A percentile compares a stretch with the other conserved stretches of the same genome.
phyloP scores from a whole-genome alignment of 2,329 filamentous ascomycete species.

The Sclerotinia sclerotiorum region DNA sequence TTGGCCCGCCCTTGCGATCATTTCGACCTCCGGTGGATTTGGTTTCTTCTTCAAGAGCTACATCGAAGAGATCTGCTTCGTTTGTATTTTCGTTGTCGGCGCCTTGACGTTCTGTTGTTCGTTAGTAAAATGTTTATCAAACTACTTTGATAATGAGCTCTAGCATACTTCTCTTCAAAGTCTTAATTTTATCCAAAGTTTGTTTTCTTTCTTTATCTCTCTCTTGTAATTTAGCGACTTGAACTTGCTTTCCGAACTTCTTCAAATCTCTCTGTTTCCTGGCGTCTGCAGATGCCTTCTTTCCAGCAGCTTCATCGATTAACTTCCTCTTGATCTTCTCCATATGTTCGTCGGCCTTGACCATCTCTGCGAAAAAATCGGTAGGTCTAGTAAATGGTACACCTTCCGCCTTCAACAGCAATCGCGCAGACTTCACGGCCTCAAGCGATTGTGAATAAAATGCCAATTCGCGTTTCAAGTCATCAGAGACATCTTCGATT shows the following conservation, averaged over 20 bases:
- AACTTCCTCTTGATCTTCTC: slow-evolving; percentile 92
- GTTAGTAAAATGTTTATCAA: slow-evolving; percentile 31
- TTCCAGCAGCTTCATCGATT: slow-evolving; percentile 84
- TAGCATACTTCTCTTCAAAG: slow-evolving; percentile 89
- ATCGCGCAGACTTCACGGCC: slow-evolving; percentile 71
- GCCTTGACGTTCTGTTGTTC: slow-evolving; percentile 74
- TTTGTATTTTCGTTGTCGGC: slow-evolving; percentile 57
- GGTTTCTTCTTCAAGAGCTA: slow-evolving; percentile 66
- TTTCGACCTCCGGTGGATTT: slow-evolving; percentile 26
- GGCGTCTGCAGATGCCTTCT: slow-evolving; percentile 90
- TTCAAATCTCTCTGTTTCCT: slow-evolving; percentile 91
- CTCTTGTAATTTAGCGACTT: slow-evolving; percentile 94
- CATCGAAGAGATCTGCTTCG: slow-evolving; percentile 88
- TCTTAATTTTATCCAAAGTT: slow-evolving; percentile 92
- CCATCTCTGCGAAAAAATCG: slow-evolving; percentile 99
- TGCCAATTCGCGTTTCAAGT: slow-evolving; percentile 85
- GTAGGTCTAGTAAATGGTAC: slow-evolving; percentile 83
- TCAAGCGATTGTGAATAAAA: slow-evolving; percentile 90
- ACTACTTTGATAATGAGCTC: slow-evolving; percentile 14
- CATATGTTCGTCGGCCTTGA: slow-evolving; percentile 98
- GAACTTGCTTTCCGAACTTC: slow-evolving; percentile 99
- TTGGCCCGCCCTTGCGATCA: slow-evolving; percentile 42
- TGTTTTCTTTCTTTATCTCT: slow-evolving; percentile 88
- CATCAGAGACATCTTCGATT: slow-evolving; percentile 84
- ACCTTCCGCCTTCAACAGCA: slow-evolving; percentile 76